phyloP scores from a whole-genome alignment of 1,139 yeast species.

The Geotrichum restrictum region DNA sequence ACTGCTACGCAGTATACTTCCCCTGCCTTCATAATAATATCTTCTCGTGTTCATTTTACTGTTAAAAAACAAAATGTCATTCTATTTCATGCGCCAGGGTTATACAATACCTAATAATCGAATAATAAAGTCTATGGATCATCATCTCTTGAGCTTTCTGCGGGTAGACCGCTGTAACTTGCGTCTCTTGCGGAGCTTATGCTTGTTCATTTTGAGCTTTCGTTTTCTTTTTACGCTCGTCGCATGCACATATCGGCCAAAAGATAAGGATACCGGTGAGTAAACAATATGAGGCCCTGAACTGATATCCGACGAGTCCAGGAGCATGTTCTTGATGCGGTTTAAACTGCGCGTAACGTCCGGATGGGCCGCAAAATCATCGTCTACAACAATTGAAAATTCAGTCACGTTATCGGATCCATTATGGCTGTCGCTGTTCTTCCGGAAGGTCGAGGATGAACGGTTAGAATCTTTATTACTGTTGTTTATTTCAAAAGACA shows the following conservation, averaged over 20 bases:
- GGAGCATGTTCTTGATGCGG: slow-evolving; percentile 1
- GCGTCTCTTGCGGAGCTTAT: slow-evolving; percentile 45
- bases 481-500: slow-evolving; percentile 15
- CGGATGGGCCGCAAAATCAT: slow-evolving; percentile 10
- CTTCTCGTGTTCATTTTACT: too few species aligned
- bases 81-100: slow-evolving; percentile 3
- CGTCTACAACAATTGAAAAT: slow-evolving; percentile 13
- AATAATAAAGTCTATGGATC: not conserved
- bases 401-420: slow-evolving; percentile 7
- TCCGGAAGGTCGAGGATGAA: not conserved
- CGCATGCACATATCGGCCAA: slow-evolving; percentile 26
- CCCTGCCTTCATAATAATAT: too few species aligned
- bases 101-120: not conserved
- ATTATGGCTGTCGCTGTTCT: not conserved
- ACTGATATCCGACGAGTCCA: not conserved
- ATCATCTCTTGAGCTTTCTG: slow-evolving; percentile 33
- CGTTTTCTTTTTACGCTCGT: slow-evolving; percentile 45
- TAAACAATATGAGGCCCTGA: slow-evolving; percentile 14
- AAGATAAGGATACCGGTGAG: slow-evolving; percentile 20
- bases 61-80: too few species aligned
- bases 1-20: too few species aligned
- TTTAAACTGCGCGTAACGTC: slow-evolving; percentile 11
- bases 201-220: slow-evolving; percentile 46
- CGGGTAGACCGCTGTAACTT: slow-evolving; percentile 43
- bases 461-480: not conserved